Conservation (phyloP, 2,329 filamentous ascomycete genomes). For the Bretziella fagacearum region DNA sequence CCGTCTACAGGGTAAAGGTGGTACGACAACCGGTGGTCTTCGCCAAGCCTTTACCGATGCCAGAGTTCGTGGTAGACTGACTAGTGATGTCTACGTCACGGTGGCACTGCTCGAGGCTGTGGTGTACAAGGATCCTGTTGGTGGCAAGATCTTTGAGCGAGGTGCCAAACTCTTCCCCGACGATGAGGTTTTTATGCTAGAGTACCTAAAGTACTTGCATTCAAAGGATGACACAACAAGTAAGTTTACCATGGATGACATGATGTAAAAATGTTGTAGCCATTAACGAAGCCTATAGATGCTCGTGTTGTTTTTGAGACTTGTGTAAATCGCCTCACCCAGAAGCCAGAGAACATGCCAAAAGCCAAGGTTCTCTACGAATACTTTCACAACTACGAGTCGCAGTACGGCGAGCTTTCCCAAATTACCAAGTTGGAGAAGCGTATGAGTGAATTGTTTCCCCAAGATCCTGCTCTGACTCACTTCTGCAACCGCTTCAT, state of each 20-base stretch:
- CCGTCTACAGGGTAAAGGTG: conserved; percentile 73
- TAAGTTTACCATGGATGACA: conserved; percentile 32
- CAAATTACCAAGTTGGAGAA: conserved; percentile 84
- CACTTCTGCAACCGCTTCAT: conserved; percentile 66
- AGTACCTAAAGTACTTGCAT: conserved; percentile 90
- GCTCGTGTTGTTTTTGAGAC: conserved; percentile 93
- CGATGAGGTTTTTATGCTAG: conserved; percentile 81
- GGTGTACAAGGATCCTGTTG: conserved; percentile 85
- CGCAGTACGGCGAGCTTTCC: conserved; percentile 77
- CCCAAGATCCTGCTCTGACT: conserved; percentile 60
- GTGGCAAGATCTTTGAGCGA: conserved; percentile 88
- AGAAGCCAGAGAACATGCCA: conserved; percentile 53
- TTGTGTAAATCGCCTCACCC: conserved; percentile 63
- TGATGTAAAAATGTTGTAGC: conserved; percentile 15
- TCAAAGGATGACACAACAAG: conserved; percentile 85
- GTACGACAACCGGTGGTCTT: conserved; percentile 51
- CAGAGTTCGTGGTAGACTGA: conserved; percentile 68
- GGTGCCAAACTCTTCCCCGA: conserved; percentile 87
- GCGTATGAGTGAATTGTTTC: conserved; percentile 86
- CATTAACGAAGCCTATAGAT: conserved; percentile 36
- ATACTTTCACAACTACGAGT: conserved; percentile 92
- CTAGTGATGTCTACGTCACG: conserved; percentile 87
- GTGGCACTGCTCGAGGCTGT: conserved; percentile 87
- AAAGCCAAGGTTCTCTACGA: conserved; percentile 75
- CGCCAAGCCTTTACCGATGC: conserved; percentile 82